A percentile compares a stretch with the other conserved stretches of the same genome.
Evolutionary conservation across 1,284 basidiomycete genomes (phyloP).

Genomic region (Sparassis latifolia): DNA sequence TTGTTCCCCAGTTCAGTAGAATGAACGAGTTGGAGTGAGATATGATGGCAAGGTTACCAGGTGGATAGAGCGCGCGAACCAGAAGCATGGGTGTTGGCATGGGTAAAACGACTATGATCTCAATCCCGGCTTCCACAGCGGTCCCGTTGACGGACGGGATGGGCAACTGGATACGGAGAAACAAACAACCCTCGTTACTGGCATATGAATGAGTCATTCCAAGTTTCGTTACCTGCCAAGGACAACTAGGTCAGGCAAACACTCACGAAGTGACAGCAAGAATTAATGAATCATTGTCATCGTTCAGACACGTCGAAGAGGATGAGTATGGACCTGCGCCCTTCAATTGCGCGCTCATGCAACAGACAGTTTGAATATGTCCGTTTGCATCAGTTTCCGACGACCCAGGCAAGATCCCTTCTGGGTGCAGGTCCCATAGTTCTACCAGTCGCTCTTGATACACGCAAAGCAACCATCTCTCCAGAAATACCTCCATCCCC

Average conservation of each 20-base stretch:
- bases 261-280: conserved; percentile 14
- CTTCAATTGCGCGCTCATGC: conserved; percentile 2
- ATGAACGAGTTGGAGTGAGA: conserved; percentile 25
- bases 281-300: conserved; percentile 9
- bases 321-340: conserved; percentile 20
- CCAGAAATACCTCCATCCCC: conserved; percentile 17
- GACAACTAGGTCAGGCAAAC: neutral
- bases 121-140: neutral
- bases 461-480: conserved; percentile 22
- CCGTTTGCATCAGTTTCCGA: neutral
- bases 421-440: conserved; percentile 22
- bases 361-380: neutral
- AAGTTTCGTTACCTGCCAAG: neutral
- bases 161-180: conserved; percentile 12
- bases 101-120: conserved; percentile 5
- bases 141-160: neutral
- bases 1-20: conserved; percentile 27
- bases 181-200: conserved; percentile 12
- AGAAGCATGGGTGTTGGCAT: conserved; percentile 19
- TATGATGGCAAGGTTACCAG: conserved; percentile 22
- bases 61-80: conserved; percentile 29
- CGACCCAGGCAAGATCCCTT: conserved; percentile 3
- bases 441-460: conserved; percentile 21
- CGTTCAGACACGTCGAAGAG: conserved; percentile 22
- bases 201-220: neutral